Evolutionary conservation across 1,284 basidiomycete species (phyloP), one percentile per base, ranked within the genome.

Genomic region (Rhizoctonia solani): DNA sequence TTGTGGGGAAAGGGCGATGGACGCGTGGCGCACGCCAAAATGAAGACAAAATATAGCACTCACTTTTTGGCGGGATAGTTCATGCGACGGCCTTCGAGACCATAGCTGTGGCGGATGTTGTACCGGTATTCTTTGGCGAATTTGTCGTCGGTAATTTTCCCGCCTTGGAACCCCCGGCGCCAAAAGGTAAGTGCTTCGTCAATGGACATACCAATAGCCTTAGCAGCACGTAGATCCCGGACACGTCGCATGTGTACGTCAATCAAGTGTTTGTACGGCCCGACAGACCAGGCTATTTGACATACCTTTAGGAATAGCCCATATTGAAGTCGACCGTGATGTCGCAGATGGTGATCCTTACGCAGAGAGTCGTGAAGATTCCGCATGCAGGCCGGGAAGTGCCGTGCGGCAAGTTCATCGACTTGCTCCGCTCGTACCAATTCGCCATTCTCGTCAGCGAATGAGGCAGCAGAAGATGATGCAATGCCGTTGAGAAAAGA

Each of bases 81-180:
- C 56, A 89, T 90, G 44, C 96, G 86, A 75, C 90, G 91, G 6
- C 97, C 97, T 77, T 99, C 97, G 47, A 98, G 81, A 50, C 97
- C 97, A 76, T 91, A 99, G 8, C 87, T 89, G 78, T 99, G 97
- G 42, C 96, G 88, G 73, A 99, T 95, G 74, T 99, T 99, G 79
- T 99, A 99, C 73, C 88, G 89, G 82, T 98, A 91, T 75, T 98
- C 93, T 77, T 99, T 99, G 80, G 95, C 95, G 80, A 99, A 99
- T 77, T 95, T 92, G 79, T 99, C 95, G 72, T 98, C 95, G 23
- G 87, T 87, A 68, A 92, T 86, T 39, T 80, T 83, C 54, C 83
- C 79, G 50, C 78, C 82, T 30, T 77, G 77, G 76, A 97, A 98
- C 34, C 90, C 89, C 73, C 89, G 89, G 65, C 93, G 83, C 97